phyloP scores from a whole-genome alignment of 2,329 filamentous ascomycete species.

The Dothistroma septosporum region DNA sequence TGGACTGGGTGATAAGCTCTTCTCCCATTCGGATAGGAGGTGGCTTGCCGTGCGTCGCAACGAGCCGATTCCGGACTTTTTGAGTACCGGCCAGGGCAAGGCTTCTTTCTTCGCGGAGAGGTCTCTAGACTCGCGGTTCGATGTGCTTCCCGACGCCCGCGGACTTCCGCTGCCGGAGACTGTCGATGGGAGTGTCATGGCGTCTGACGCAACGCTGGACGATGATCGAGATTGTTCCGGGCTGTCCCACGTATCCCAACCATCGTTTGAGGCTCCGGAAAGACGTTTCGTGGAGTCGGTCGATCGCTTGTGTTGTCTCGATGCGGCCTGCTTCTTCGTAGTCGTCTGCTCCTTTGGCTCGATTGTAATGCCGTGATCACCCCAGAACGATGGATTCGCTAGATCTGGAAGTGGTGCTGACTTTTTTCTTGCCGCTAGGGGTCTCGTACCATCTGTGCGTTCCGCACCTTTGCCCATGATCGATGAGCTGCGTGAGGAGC shows the following conservation, averaged over 20 bases:
- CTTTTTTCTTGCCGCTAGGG: slow-evolving; percentile 20
- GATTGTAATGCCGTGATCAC: slow-evolving; percentile 24
- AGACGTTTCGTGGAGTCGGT: slow-evolving; percentile 15
- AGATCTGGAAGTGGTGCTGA: slow-evolving; percentile 25
- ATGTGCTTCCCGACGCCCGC: slow-evolving; percentile 15
- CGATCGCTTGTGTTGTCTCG: slow-evolving; percentile 21
- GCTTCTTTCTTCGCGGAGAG: slow-evolving; percentile 36
- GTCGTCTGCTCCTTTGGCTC: slow-evolving; percentile 10
- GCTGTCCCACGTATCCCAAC: slow-evolving; percentile 33
- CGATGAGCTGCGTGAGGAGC: slow-evolving; percentile 21
- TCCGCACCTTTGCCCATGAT: slow-evolving; percentile 18
- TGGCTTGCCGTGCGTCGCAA: slow-evolving; percentile 78
- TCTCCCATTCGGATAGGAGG: slow-evolving; percentile 90
- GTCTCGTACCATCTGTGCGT: slow-evolving; percentile 17
- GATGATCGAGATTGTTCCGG: slow-evolving; percentile 23
- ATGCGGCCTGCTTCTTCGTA: slow-evolving; percentile 25
- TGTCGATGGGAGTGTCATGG: slow-evolving; percentile 26
- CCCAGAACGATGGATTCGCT: slow-evolving; percentile 31
- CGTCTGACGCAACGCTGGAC: slow-evolving; percentile 25
- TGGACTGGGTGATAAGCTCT: slow-evolving; percentile 53
- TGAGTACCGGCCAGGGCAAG: slow-evolving; percentile 65
- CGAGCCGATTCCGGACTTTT: slow-evolving; percentile 63
- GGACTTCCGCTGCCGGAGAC: slow-evolving; percentile 24
- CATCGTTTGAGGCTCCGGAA: slow-evolving; percentile 25
- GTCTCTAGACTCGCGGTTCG: slow-evolving; percentile 10